phyloP scores from a whole-genome alignment of 352 stramenopile species.

The Thraustotheca clavata region DNA sequence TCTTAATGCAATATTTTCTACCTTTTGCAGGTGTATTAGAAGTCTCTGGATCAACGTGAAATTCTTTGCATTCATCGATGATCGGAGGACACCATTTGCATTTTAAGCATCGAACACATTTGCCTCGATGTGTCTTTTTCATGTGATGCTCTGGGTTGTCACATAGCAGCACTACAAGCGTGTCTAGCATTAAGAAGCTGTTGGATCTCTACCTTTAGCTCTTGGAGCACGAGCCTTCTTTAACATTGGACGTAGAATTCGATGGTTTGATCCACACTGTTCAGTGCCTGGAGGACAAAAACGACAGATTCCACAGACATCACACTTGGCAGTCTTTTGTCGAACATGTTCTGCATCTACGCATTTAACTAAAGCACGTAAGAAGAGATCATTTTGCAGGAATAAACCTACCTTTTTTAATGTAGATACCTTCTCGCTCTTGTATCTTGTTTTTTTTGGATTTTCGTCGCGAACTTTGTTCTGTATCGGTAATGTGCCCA shows the following conservation, averaged over 20 bases:
- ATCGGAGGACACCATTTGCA: neutral
- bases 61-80: neutral
- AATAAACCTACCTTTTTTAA: neutral
- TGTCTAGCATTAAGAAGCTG: neutral
- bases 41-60: neutral
- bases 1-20: neutral
- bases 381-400: neutral
- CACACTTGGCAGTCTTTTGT: neutral
- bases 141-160: neutral
- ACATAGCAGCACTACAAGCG: neutral
- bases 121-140: constrained; percentile 2
- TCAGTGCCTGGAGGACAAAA: neutral
- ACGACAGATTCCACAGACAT: neutral
- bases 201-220: neutral
- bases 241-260: neutral
- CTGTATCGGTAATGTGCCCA: neutral
- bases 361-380: neutral
- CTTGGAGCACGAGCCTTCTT: neutral
- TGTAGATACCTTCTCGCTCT: neutral
- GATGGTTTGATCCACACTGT: neutral
- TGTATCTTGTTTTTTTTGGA: neutral
- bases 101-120: neutral
- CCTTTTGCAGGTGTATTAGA: neutral
- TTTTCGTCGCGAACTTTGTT: neutral
- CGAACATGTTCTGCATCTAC: neutral